A percentile compares a stretch with the other conserved stretches of the same genome.
Conservation (phyloP, 2,329 filamentous ascomycete species). For the Stagonosporopsis vannaccii region DNA sequence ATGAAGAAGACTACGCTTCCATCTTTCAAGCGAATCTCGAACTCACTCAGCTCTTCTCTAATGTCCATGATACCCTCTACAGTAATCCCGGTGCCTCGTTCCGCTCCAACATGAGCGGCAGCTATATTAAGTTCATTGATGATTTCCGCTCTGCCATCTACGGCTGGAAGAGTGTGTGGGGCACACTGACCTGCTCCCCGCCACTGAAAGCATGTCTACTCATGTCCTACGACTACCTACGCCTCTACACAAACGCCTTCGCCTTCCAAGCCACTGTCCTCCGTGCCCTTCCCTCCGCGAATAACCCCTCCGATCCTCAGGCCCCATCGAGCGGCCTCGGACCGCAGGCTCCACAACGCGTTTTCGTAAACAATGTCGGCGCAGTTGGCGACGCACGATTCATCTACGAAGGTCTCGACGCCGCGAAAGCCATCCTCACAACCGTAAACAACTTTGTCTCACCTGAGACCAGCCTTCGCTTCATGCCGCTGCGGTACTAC, state of each 20-base stretch:
- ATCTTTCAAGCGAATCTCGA: constrained; percentile 76
- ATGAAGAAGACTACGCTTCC: constrained; percentile 71
- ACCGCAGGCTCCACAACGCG: constrained; percentile 43
- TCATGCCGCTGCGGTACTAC: constrained; percentile 59
- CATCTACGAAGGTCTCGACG: constrained; percentile 60
- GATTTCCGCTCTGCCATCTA: constrained; percentile 74
- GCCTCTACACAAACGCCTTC: constrained; percentile 77
- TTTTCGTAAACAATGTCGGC: constrained; percentile 60
- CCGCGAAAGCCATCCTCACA: constrained; percentile 58
- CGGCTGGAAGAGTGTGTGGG: constrained; percentile 75
- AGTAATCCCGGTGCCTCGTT: constrained; percentile 74
- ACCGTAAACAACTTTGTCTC: constrained; percentile 60
- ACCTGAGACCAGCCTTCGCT: constrained; percentile 55
- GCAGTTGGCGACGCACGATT: constrained; percentile 58
- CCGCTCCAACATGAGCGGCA: constrained; percentile 73
- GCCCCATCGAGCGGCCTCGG: neutral
- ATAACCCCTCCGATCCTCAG: constrained; percentile 13
- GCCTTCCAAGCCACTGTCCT: constrained; percentile 74
- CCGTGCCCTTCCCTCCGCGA: constrained; percentile 49
- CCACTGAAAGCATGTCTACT: constrained; percentile 72
- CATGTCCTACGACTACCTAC: constrained; percentile 75
- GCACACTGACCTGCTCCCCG: constrained; percentile 69
- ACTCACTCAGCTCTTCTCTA: constrained; percentile 74
- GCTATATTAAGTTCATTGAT: constrained; percentile 78
- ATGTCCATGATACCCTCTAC: constrained; percentile 77